These are phyloP conservation scores for Apostasia shenzhenica DNA, from an alignment of 106 monocot species.

Conservation along the genomic window DNA sequence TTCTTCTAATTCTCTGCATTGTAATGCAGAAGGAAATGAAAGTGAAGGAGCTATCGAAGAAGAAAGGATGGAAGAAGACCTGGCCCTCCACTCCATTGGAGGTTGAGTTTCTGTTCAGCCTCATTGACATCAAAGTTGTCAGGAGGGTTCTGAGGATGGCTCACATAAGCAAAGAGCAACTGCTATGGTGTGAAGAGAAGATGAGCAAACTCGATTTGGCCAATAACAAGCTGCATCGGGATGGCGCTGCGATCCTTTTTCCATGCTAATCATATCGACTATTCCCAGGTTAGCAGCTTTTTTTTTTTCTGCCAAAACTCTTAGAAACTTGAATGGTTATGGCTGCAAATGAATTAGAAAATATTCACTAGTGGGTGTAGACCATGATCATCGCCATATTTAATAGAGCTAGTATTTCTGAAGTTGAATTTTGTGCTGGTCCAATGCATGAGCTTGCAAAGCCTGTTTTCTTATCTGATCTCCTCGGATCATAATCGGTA, in stretches of 20 bases:
- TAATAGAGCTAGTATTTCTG: no score
- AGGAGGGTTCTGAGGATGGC: slow-evolving; percentile 78
- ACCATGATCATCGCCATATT: no score
- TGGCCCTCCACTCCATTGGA: slow-evolving; percentile 56
- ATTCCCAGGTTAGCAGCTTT: neutral
- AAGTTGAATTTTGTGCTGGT: no score
- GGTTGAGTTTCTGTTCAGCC: slow-evolving; percentile 45
- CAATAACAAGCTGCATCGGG: slow-evolving; percentile 36
- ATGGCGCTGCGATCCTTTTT: slow-evolving; percentile 68
- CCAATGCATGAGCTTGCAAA: no score
- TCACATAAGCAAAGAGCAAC: slow-evolving; percentile 67
- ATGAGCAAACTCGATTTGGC: slow-evolving; percentile 84
- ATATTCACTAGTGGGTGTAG: no score
- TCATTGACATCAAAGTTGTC: slow-evolving; percentile 70
- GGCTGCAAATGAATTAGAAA: neutral
- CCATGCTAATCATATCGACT: slow-evolving; percentile 38
- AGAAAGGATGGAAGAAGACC: slow-evolving; percentile 47
- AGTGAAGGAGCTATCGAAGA: slow-evolving; percentile 74
- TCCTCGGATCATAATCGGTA: no score
- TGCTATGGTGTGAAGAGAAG: slow-evolving; percentile 98
- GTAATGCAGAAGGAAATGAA: slow-evolving; percentile 68
- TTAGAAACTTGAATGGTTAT: neutral
- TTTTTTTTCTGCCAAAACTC: neutral
- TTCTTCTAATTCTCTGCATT: no score
- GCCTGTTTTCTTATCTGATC: no score